These are phyloP conservation scores for Moricandia moricandioides DNA, from an alignment of 345 rosid species.

Conservation along the genomic window DNA sequence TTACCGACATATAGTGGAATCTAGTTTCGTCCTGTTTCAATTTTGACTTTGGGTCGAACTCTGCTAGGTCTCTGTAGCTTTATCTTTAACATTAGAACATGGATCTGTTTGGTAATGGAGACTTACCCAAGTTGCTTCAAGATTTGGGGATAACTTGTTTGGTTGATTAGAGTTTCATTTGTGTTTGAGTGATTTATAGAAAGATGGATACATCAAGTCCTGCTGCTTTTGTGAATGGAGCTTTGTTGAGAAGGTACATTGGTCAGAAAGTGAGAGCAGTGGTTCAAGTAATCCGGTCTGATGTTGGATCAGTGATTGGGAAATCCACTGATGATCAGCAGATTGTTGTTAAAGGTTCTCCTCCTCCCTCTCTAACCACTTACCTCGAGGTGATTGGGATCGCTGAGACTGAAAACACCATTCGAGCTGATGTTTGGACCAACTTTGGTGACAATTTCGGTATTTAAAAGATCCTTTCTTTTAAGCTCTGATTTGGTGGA, in stretches of 20 bases:
- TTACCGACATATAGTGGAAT: background rate
- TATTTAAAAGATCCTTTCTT: constrained; percentile 13
- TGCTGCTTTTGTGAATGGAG: constrained; percentile 83
- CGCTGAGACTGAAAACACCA: constrained; percentile 59
- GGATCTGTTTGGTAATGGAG: background rate
- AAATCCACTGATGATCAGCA: constrained; percentile 75
- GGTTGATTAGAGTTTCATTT: no score
- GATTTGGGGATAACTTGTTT: background rate
- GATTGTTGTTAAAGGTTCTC: constrained; percentile 60
- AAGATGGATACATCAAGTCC: constrained; percentile 80
- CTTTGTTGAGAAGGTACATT: constrained; percentile 51
- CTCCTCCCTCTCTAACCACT: constrained; percentile 47
- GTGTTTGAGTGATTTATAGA: background rate
- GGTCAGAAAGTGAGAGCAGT: constrained; percentile 78
- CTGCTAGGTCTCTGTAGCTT: background rate
- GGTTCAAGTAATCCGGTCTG: constrained; percentile 66
- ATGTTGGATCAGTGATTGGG: constrained; percentile 53
- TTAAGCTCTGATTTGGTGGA: background rate
- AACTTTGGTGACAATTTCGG: constrained; percentile 84
- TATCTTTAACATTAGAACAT: background rate
- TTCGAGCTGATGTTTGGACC: constrained; percentile 76
- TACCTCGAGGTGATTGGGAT: constrained; percentile 87
- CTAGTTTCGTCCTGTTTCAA: background rate
- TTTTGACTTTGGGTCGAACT: background rate
- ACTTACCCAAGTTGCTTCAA: background rate